Percentiles rank a stretch among this genome's conserved stretches.
phyloP scores from a whole-genome alignment of 2,329 filamentous ascomycete species.

The Neonectria ditissima region DNA sequence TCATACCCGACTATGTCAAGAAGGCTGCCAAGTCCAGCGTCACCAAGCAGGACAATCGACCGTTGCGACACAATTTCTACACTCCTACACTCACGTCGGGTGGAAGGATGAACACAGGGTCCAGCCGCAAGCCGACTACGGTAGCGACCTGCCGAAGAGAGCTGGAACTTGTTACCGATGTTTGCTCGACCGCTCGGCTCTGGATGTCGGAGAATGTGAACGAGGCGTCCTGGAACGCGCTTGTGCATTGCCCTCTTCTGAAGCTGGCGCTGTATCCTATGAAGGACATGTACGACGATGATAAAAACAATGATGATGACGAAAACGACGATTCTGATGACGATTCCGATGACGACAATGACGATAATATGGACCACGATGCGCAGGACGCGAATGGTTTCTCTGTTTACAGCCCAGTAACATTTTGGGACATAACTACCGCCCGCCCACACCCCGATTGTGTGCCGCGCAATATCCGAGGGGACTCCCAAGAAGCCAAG shows the following conservation, averaged over 20 bases:
- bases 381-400: constrained; percentile 1
- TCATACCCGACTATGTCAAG: background rate
- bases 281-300: background rate
- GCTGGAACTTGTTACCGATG: background rate
- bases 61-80: constrained; percentile 6
- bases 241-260: constrained; percentile 6
- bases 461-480: constrained; percentile 1
- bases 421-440: constrained; percentile 11
- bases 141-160: background rate
- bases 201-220: constrained; percentile 2
- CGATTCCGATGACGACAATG: background rate
- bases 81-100: background rate
- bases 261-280: constrained; percentile 1
- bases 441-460: background rate
- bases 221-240: background rate
- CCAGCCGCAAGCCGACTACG: background rate
- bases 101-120: no score
- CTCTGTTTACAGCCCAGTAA: constrained; percentile 2
- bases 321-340: background rate
- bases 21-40: background rate
- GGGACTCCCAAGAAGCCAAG: constrained; percentile 4
- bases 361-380: background rate
- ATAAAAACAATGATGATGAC: background rate
- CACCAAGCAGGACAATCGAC: background rate
- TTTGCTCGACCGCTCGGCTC: background rate